A percentile compares a stretch with the other conserved stretches of the same genome.
phyloP scores from a whole-genome alignment of 2,329 filamentous ascomycete genomes.

The Dactylellina cionopaga region DNA sequence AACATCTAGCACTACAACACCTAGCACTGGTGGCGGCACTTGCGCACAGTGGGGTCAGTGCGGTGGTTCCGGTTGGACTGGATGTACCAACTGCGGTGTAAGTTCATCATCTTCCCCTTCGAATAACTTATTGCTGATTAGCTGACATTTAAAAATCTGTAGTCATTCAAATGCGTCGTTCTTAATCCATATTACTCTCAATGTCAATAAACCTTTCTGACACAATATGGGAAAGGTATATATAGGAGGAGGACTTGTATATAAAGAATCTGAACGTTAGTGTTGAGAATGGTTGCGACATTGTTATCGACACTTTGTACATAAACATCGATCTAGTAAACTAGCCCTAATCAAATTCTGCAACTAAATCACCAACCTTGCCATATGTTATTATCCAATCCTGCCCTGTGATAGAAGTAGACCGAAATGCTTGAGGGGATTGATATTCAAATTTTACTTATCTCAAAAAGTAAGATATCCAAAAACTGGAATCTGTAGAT shows the following conservation, averaged over 20 bases:
- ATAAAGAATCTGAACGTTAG: too few relatives aligned
- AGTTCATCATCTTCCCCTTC: conserved; percentile 1
- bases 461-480: too few relatives aligned
- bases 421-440: too few relatives aligned
- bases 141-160: conserved; percentile 2
- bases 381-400: too few relatives aligned
- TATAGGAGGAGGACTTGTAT: not conserved
- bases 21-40: conserved; percentile 4
- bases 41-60: conserved; percentile 32
- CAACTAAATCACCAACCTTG: too few relatives aligned
- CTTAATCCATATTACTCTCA: conserved; percentile 45
- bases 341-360: too few relatives aligned
- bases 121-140: not conserved
- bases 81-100: conserved; percentile 42
- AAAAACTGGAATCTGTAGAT: too few relatives aligned
- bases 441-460: too few relatives aligned
- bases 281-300: too few relatives aligned
- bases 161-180: conserved; percentile 21
- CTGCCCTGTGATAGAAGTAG: too few relatives aligned
- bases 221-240: not conserved
- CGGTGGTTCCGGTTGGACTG: conserved; percentile 35
- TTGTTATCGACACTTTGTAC: too few relatives aligned
- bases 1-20: conserved; percentile 6
- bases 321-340: too few relatives aligned
- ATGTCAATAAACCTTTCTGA: conserved; percentile 11